Evolutionary conservation across 306 rosid genomes (phyloP).

Genomic region (Mimosa bimucronata): DNA sequence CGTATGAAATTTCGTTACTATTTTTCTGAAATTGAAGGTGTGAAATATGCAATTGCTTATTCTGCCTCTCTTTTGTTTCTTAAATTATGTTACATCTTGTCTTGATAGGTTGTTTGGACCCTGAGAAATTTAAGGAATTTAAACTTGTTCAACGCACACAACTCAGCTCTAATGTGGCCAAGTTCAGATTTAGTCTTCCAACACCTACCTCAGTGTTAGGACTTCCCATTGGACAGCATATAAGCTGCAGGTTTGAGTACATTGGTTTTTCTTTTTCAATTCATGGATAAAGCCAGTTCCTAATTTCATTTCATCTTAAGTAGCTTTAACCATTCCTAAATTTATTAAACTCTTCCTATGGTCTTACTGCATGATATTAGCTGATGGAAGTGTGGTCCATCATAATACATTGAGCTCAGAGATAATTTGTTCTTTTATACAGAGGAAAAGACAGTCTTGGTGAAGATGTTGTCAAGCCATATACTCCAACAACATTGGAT

Average conservation of each 20-base stretch:
- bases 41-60: background rate
- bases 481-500: slow-evolving; percentile 89
- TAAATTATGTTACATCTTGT: slow-evolving; percentile 7
- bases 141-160: slow-evolving; percentile 70
- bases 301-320: slow-evolving; percentile 3
- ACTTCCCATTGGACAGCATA: slow-evolving; percentile 93
- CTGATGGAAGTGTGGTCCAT: background rate
- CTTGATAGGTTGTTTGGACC: slow-evolving; percentile 67
- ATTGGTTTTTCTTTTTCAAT: slow-evolving; percentile 24
- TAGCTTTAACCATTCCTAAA: background rate
- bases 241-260: slow-evolving; percentile 73
- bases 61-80: background rate
- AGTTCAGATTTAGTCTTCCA: slow-evolving; percentile 72
- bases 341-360: background rate
- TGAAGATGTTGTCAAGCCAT: slow-evolving; percentile 79
- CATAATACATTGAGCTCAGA: slow-evolving; percentile 11
- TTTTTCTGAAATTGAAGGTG: background rate
- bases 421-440: slow-evolving; percentile 22
- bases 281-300: slow-evolving; percentile 3
- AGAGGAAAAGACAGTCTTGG: slow-evolving; percentile 83
- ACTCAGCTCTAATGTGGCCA: slow-evolving; percentile 87
- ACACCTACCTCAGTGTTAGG: slow-evolving; percentile 65
- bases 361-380: background rate
- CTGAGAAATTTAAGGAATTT: slow-evolving; percentile 69
- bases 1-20: background rate